A percentile compares a stretch with the other conserved stretches of the same genome.
These are phyloP conservation scores for Wallacemonas sp. DNA, from an alignment of 208 protist species.

Conservation along the genomic window DNA sequence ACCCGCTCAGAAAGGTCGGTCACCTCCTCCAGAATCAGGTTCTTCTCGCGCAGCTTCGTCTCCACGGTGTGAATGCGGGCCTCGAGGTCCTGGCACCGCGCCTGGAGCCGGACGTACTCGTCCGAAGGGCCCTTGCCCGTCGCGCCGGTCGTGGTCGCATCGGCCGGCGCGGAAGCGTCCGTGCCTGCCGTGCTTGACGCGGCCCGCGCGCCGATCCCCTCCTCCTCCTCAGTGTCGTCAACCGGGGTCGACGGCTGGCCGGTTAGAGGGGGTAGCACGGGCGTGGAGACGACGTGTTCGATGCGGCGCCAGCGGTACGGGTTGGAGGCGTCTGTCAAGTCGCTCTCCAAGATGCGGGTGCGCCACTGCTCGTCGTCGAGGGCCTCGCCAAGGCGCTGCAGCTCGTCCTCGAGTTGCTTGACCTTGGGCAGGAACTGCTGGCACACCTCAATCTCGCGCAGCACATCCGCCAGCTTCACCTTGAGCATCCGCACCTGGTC, in stretches of 20 bases:
- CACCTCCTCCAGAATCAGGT: constrained; percentile 96
- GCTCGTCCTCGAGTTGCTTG: constrained; percentile 81
- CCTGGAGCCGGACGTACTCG: constrained; percentile 85
- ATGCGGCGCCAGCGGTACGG: constrained; percentile 78
- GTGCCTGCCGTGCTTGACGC: background rate
- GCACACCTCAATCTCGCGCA: constrained; percentile 81
- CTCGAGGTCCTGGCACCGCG: constrained; percentile 91
- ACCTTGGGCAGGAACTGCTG: constrained; percentile 80
- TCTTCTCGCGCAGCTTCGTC: constrained; percentile 96
- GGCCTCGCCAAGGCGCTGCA: constrained; percentile 63
- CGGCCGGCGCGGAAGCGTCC: constrained; percentile 2
- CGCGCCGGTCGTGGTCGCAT: constrained; percentile 6
- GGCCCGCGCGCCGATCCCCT: no score
- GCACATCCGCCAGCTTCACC: constrained; percentile 78
- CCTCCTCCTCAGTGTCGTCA: background rate
- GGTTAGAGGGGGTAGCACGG: background rate
- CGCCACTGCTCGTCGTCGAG: constrained; percentile 89
- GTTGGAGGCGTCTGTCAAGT: constrained; percentile 87
- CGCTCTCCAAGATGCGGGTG: constrained; percentile 77
- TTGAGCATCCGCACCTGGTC: constrained; percentile 76
- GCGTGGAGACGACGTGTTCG: constrained; percentile 9
- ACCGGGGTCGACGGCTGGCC: background rate
- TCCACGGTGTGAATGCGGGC: constrained; percentile 89
- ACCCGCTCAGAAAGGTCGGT: constrained; percentile 89
- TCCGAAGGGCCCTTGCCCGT: constrained; percentile 50